These are phyloP conservation scores for Cudoniella acicularis DNA, from an alignment of 495 filamentous ascomycete genomes.

Conservation along the genomic window DNA sequence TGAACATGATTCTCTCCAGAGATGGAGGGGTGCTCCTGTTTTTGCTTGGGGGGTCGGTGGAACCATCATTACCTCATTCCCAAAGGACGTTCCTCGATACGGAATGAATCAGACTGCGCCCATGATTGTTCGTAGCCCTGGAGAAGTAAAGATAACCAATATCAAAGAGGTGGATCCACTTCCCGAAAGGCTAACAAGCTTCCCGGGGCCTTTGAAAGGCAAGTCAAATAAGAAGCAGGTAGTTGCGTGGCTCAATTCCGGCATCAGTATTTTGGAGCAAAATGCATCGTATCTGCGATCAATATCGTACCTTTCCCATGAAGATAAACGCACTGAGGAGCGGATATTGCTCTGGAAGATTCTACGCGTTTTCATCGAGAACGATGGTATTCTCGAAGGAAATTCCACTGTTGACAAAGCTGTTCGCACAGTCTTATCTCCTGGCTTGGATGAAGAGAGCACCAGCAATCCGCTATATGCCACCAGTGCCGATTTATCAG, in stretches of 20 bases:
- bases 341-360: constrained; percentile 86
- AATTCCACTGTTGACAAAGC: constrained; percentile 67
- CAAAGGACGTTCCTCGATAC: constrained; percentile 84
- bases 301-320: constrained; percentile 34
- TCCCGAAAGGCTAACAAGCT: constrained; percentile 66
- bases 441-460: constrained; percentile 41
- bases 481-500: constrained; percentile 28
- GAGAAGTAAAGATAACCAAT: constrained; percentile 72
- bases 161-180: constrained; percentile 67
- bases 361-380: constrained; percentile 72
- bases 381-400: constrained; percentile 81
- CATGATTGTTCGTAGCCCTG: constrained; percentile 78
- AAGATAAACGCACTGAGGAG: constrained; percentile 72
- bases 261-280: constrained; percentile 68
- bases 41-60: constrained; percentile 89
- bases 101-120: constrained; percentile 65
- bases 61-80: constrained; percentile 77
- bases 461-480: constrained; percentile 30
- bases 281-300: constrained; percentile 36
- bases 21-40: constrained; percentile 87
- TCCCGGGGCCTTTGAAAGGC: constrained; percentile 83
- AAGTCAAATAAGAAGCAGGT: constrained; percentile 96
- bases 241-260: constrained; percentile 71
- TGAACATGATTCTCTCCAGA: constrained; percentile 69
- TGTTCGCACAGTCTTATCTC: constrained; percentile 69